phyloP scores from a whole-genome alignment of 2,329 filamentous ascomycete species.

The Diaporthe caulivora region DNA sequence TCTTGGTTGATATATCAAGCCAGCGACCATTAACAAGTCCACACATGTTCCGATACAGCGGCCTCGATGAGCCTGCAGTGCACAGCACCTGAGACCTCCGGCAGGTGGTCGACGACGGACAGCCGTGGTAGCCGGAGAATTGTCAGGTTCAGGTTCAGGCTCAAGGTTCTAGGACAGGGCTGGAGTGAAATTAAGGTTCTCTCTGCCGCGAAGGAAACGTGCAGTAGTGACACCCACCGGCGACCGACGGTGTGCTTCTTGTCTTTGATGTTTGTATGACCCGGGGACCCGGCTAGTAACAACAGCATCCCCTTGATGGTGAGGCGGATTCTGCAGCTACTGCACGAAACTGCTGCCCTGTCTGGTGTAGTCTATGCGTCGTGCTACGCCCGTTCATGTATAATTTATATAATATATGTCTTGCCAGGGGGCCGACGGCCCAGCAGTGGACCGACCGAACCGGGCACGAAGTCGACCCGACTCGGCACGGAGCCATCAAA shows the following conservation, averaged over 20 bases:
- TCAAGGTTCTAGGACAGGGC: neutral
- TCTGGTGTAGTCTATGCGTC: neutral
- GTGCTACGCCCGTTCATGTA: too few relatives aligned
- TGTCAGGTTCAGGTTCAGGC: too few relatives aligned
- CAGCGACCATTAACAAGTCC: neutral
- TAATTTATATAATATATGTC: neutral
- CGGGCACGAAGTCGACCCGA: constrained; percentile 4
- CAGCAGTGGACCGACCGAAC: neutral
- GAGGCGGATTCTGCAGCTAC: neutral
- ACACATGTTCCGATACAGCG: neutral
- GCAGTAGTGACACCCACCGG: neutral
- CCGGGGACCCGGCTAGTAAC: neutral
- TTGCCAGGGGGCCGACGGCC: neutral
- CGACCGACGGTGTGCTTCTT: neutral
- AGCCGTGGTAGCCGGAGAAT: too few relatives aligned
- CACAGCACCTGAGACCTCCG: neutral
- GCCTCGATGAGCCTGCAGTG: neutral
- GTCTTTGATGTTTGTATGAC: neutral
- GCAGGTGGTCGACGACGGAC: neutral
- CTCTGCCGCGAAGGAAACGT: neutral
- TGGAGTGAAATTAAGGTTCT: neutral
- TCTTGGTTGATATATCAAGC: neutral
- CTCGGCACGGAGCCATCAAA: constrained; percentile 20
- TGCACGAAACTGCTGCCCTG: neutral
- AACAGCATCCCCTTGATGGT: neutral